Evolutionary conservation across 768 basidiomycete species (phyloP).

Genomic region (Coprinopsis strossmayeri): DNA sequence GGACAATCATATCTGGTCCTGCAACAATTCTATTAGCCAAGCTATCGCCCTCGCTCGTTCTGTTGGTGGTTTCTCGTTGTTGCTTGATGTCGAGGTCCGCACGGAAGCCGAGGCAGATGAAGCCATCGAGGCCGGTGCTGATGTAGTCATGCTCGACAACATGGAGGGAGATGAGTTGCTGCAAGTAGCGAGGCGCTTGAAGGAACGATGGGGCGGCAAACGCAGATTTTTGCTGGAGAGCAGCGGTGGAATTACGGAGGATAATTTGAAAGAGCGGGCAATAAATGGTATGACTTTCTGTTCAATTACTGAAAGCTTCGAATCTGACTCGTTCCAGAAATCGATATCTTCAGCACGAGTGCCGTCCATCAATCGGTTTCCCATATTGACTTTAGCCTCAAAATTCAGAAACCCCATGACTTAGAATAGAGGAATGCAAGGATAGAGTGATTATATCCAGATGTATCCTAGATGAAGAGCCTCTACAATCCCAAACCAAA

Average conservation of each 20-base stretch:
- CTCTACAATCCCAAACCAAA: slow-evolving; percentile 39
- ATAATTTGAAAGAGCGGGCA: slow-evolving; percentile 72
- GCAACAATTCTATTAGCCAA: slow-evolving; percentile 85
- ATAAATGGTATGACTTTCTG: slow-evolving; percentile 59
- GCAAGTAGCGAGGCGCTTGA: slow-evolving; percentile 61
- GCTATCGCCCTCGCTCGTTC: slow-evolving; percentile 82
- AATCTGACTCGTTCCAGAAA: slow-evolving; percentile 42
- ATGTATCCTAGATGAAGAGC: not conserved
- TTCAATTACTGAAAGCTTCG: not conserved
- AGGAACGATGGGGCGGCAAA: slow-evolving; percentile 73
- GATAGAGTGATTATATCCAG: not conserved
- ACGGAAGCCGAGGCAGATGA: slow-evolving; percentile 90
- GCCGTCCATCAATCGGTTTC: slow-evolving; percentile 86
- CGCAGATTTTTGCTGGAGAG: slow-evolving; percentile 88
- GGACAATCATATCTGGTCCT: slow-evolving; percentile 99
- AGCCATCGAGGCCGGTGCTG: slow-evolving; percentile 94
- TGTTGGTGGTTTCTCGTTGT: slow-evolving; percentile 87
- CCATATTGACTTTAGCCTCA: slow-evolving; percentile 95
- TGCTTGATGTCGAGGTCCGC: slow-evolving; percentile 90
- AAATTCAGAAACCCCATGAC: slow-evolving; percentile 68
- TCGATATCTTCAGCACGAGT: slow-evolving; percentile 93
- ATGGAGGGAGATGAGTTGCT: slow-evolving; percentile 73
- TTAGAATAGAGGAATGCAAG: not conserved
- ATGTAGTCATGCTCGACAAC: slow-evolving; percentile 95
- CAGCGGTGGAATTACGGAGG: slow-evolving; percentile 91